Evolutionary conservation across 2,329 filamentous ascomycete species (phyloP).

Genomic region (Fusarium tricinctum): DNA sequence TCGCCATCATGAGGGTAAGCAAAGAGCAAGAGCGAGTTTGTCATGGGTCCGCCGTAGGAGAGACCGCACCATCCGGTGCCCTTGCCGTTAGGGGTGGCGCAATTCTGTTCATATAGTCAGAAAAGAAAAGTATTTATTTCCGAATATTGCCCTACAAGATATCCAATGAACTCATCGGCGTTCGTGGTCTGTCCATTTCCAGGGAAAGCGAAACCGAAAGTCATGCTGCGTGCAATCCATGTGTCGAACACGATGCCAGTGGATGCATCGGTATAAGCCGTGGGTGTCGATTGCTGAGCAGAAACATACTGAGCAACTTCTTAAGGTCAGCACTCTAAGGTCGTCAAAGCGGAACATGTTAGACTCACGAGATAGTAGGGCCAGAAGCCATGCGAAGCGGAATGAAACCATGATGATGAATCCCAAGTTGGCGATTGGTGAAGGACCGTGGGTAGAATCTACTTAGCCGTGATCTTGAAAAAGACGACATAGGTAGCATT

Average conservation of each 20-base stretch:
- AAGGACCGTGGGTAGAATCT: neutral
- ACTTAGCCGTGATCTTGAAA: neutral
- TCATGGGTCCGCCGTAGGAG: constrained; percentile 22
- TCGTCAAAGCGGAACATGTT: neutral
- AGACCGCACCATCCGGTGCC: constrained; percentile 23
- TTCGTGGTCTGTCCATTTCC: constrained; percentile 8
- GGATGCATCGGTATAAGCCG: neutral
- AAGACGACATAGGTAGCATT: neutral
- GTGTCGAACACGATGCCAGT: constrained; percentile 21
- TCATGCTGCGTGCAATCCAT: constrained; percentile 12
- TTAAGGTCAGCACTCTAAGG: neutral
- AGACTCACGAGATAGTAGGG: constrained; percentile 6
- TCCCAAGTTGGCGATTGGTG: constrained; percentile 2
- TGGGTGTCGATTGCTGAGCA: constrained; percentile 15
- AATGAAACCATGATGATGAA: constrained; percentile 11
- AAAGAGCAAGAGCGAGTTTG: constrained; percentile 17
- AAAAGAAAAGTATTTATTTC: neutral
- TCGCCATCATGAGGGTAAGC: constrained; percentile 22
- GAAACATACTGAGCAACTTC: constrained; percentile 15
- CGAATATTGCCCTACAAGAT: neutral
- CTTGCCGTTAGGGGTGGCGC: constrained; percentile 6
- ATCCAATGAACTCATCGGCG: constrained; percentile 24
- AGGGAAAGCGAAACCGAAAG: constrained; percentile 15
- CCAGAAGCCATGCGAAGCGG: constrained; percentile 12
- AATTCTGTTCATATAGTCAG: constrained; percentile 10